phyloP scores from a whole-genome alignment of 1,284 basidiomycete genomes.

The Dichomitus squalens region DNA sequence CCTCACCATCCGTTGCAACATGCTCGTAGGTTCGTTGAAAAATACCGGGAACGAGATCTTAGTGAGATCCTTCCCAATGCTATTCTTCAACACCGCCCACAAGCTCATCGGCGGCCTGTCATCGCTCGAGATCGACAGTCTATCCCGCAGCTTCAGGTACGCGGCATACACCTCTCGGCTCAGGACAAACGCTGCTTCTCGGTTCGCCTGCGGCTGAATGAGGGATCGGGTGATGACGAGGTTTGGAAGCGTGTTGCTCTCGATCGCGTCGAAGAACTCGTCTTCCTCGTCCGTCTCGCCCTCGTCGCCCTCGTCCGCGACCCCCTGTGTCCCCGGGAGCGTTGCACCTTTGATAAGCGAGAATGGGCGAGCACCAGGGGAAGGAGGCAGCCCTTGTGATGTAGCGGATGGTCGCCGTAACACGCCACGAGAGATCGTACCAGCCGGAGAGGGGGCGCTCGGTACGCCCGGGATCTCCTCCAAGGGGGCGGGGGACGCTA shows the following conservation, averaged over 20 bases:
- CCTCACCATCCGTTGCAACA: conserved; percentile 86
- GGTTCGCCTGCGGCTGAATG: conserved; percentile 25
- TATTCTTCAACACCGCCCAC: conserved; percentile 95
- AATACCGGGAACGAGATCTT: conserved; percentile 96
- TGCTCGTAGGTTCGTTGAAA: conserved; percentile 96
- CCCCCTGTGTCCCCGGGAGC: background rate
- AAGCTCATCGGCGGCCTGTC: conserved; percentile 89
- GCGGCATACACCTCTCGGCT: conserved; percentile 63
- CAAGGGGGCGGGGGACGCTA: background rate
- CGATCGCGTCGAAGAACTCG: conserved; percentile 98
- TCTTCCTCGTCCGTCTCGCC: conserved; percentile 87
- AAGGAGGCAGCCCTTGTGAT: conserved; percentile 7
- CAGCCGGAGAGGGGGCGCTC: conserved; percentile 3
- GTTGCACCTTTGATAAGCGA: conserved; percentile 21
- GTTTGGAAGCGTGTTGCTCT: conserved; percentile 77
- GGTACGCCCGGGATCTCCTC: background rate
- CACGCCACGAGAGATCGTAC: background rate
- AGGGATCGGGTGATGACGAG: conserved; percentile 70
- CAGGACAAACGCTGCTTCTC: conserved; percentile 34
- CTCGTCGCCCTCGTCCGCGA: conserved; percentile 38
- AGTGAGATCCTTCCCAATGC: conserved; percentile 96
- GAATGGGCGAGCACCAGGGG: conserved; percentile 7
- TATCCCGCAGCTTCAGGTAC: conserved; percentile 70
- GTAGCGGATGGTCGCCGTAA: conserved; percentile 8
- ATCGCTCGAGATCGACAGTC: conserved; percentile 74